Percentiles rank a stretch among this genome's conserved stretches.
Evolutionary conservation across 2,329 filamentous ascomycete species (phyloP).

Genomic region (Ophiostoma australiae): DNA sequence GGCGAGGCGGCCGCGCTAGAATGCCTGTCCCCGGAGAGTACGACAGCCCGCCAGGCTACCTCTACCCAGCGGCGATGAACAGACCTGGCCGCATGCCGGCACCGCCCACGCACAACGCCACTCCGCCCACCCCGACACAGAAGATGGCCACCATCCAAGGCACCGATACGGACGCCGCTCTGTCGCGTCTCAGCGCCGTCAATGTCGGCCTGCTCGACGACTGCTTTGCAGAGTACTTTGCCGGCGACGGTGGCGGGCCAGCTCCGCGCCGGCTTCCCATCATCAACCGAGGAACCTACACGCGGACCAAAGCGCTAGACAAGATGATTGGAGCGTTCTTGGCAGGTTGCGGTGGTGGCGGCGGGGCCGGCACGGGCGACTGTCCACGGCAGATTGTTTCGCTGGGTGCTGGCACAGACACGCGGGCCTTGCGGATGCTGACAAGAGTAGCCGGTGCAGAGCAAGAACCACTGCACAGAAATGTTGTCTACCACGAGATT

Average conservation of each 20-base stretch:
- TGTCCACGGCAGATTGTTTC: constrained; percentile 72
- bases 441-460: constrained; percentile 30
- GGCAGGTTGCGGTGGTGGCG: constrained; percentile 25
- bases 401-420: constrained; percentile 90
- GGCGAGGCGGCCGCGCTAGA: neutral
- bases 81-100: neutral
- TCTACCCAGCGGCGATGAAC: neutral
- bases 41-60: neutral
- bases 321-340: constrained; percentile 70
- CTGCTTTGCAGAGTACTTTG: constrained; percentile 68
- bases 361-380: too few relatives aligned
- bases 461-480: constrained; percentile 24
- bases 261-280: constrained; percentile 70
- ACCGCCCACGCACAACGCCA: neutral
- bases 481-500: constrained; percentile 80
- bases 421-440: constrained; percentile 73
- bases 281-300: constrained; percentile 97
- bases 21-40: neutral
- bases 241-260: constrained; percentile 43
- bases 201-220: constrained; percentile 80
- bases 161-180: constrained; percentile 87
- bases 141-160: constrained; percentile 74
- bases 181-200: constrained; percentile 84
- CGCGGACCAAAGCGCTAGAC: constrained; percentile 80
- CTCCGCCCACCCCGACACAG: neutral